Conservation (phyloP, 2,329 filamentous ascomycete genomes). For the Aspergillus terreus region DNA sequence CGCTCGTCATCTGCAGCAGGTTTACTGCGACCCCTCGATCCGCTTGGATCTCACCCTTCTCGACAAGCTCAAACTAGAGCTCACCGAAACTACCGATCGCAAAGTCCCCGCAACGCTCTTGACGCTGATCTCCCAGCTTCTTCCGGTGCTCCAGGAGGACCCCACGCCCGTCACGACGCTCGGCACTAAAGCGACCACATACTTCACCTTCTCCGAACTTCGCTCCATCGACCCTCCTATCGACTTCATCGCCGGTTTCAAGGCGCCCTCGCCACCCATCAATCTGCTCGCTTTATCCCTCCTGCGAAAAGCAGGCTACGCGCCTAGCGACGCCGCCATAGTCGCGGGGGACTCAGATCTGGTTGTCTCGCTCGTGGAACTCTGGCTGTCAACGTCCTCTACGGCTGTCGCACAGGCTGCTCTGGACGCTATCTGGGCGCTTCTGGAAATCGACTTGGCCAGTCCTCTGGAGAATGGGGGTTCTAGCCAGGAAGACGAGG, state of each 20-base stretch:
- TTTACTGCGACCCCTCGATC: conserved; percentile 43
- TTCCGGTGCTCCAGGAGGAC: conserved; percentile 55
- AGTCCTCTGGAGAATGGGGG: conserved; percentile 27
- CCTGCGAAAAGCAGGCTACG: conserved; percentile 52
- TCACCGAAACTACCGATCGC: conserved; percentile 32
- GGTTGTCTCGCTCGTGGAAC: conserved; percentile 51
- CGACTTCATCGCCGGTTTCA: conserved; percentile 54
- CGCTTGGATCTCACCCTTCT: conserved; percentile 47
- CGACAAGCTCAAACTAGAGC: conserved; percentile 48
- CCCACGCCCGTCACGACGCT: conserved; percentile 54
- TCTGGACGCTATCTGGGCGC: conserved; percentile 49
- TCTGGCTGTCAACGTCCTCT: conserved; percentile 57
- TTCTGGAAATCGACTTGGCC: conserved; percentile 50
- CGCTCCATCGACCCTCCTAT: conserved; percentile 47
- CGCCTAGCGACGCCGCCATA: conserved; percentile 53
- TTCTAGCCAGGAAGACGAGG: conserved; percentile 16
- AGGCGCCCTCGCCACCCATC: conserved; percentile 48
- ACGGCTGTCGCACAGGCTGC: conserved; percentile 55
- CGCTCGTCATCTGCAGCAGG: conserved; percentile 42
- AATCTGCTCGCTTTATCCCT: conserved; percentile 55
- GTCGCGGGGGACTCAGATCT: conserved; percentile 56
- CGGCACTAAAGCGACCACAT: conserved; percentile 47
- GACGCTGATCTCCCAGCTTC: conserved; percentile 47
- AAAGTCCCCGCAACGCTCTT: conserved; percentile 38
- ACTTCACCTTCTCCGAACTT: conserved; percentile 49